phyloP scores from a whole-genome alignment of 306 rosid genomes.

The Canavalia ensiformis region DNA sequence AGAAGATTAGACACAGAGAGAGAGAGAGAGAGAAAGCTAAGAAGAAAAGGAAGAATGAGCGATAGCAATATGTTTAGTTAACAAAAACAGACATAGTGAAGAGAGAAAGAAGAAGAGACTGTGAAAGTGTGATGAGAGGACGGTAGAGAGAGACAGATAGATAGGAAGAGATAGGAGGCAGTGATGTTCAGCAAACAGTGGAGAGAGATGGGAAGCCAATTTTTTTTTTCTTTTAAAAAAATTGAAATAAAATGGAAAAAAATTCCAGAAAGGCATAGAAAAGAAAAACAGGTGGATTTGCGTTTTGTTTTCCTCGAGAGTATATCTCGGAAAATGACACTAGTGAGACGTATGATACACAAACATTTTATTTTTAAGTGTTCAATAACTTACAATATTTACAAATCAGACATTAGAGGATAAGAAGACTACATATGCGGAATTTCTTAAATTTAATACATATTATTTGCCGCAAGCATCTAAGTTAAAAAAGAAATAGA shows the following conservation, averaged over 20 bases:
- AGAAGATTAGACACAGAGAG: slow-evolving; percentile 20
- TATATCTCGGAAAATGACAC: slow-evolving; percentile 91
- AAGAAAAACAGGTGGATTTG: slow-evolving; percentile 57
- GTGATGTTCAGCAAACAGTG: slow-evolving; percentile 38
- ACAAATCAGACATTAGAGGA: slow-evolving; percentile 37
- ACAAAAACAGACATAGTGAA: slow-evolving; percentile 57
- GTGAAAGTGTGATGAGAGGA: slow-evolving; percentile 34
- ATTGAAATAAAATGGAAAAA: slow-evolving; percentile 31
- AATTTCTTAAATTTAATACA: slow-evolving; percentile 10
- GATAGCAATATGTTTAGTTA: slow-evolving; percentile 50
- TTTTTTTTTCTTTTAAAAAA: not conserved
- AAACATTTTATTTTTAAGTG: slow-evolving; percentile 32
- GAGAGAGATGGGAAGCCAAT: slow-evolving; percentile 33
- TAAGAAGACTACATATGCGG: slow-evolving; percentile 37
- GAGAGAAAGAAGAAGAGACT: slow-evolving; percentile 50
- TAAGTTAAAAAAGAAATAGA: not conserved
- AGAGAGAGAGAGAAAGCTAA: slow-evolving; percentile 19
- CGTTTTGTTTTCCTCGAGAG: slow-evolving; percentile 68
- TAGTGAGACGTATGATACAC: slow-evolving; percentile 56
- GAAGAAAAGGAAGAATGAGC: slow-evolving; percentile 43
- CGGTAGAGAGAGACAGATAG: slow-evolving; percentile 39
- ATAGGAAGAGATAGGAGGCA: slow-evolving; percentile 33
- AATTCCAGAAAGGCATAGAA: slow-evolving; percentile 54
- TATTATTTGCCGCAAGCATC: not conserved
- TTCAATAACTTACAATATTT: slow-evolving; percentile 22